A percentile compares a stretch with the other conserved stretches of the same genome.
phyloP scores from a whole-genome alignment of 2,329 filamentous ascomycete genomes.

The Chaetothyriales sp. region DNA sequence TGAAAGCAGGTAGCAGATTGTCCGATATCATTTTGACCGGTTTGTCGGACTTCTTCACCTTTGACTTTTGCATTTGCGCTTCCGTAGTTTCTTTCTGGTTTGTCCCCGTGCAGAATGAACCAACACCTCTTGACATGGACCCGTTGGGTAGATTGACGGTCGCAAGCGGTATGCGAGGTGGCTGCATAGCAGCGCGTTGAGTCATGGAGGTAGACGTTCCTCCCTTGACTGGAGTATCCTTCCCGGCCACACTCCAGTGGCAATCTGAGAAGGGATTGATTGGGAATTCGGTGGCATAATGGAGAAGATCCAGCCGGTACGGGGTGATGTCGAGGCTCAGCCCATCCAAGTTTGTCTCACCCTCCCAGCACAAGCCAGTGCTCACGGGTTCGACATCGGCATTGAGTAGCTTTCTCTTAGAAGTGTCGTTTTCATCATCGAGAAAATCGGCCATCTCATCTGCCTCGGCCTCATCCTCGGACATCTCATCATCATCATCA shows the following conservation, averaged over 20 bases:
- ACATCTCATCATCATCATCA: constrained; percentile 51
- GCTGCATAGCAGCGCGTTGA: constrained; percentile 20
- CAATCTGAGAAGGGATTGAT: constrained; percentile 75
- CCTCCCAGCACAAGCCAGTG: constrained; percentile 76
- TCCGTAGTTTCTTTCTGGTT: constrained; percentile 1
- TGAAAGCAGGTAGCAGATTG: constrained; percentile 54
- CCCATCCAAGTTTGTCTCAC: constrained; percentile 31
- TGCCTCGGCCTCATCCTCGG: constrained; percentile 51
- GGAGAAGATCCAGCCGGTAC: constrained; percentile 53
- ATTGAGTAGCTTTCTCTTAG: constrained; percentile 44
- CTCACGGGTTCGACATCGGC: constrained; percentile 62
- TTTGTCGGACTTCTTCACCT: constrained; percentile 6
- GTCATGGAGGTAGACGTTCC: constrained; percentile 20
- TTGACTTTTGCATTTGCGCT: background rate
- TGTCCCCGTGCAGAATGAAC: constrained; percentile 2
- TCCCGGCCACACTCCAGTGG: constrained; percentile 51
- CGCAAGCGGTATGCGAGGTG: constrained; percentile 18
- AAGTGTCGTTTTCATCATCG: constrained; percentile 66
- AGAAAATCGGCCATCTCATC: constrained; percentile 83
- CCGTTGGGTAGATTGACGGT: constrained; percentile 4
- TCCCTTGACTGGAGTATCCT: constrained; percentile 12
- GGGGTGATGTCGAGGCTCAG: constrained; percentile 39
- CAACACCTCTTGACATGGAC: constrained; percentile 1
- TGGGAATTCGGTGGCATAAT: constrained; percentile 23
- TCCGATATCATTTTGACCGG: constrained; percentile 34